Base-by-base conservation (phyloP, 1,139 yeast genomes). In the Debaryomyces nepalensis region DNA sequence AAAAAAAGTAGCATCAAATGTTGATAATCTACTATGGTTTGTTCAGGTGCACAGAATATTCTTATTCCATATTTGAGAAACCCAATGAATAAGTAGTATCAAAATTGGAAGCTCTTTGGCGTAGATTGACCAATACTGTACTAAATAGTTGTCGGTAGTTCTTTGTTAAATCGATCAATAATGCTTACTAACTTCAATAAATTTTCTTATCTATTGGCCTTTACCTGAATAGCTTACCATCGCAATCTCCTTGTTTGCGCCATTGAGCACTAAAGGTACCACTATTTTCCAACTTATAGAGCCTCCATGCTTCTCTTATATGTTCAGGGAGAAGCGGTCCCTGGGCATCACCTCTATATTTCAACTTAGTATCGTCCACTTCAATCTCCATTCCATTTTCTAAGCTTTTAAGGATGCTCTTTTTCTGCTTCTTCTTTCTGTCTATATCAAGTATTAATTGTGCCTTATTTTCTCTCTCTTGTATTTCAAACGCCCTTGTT, bases 241-340 rank as follows among this genome's bases (percentile, higher is more conserved):
- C 84, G 3, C 82, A 80, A 35, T 78, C 87, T 1, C 95, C 95
- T 56, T 84, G 88, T n/a, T 74, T 63, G 46, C 90, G 69, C 88
- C 91, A 85, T 35, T 70, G 64, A 15, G 81, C 79, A 9, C 75
- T 74, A 16, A 80, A 71, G 2, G 84, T 80, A 2, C 86, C 80
- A n/a, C 86, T 82, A 42, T 76, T 79, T 53, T 89, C 96, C 34
- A 73, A 50, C 49, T 79, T 79, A 53, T 82, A 84, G 40, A 87
- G 60, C 49, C 96, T 69, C 90, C 95, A 87, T 1, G 97, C 97
- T 55, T 89, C 96, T 35, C 95, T 68, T 31, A 91, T 74, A 58
- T 91, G 96, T 50, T 87, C 90, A 0, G 97, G 96, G 33, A 80
- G 73, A 33, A 91, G 63, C 0, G 96, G 96, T 31, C 75, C 73